Evolutionary conservation across 176 grass and related monocot species (phyloP).

Genomic region (Carex pumila): DNA sequence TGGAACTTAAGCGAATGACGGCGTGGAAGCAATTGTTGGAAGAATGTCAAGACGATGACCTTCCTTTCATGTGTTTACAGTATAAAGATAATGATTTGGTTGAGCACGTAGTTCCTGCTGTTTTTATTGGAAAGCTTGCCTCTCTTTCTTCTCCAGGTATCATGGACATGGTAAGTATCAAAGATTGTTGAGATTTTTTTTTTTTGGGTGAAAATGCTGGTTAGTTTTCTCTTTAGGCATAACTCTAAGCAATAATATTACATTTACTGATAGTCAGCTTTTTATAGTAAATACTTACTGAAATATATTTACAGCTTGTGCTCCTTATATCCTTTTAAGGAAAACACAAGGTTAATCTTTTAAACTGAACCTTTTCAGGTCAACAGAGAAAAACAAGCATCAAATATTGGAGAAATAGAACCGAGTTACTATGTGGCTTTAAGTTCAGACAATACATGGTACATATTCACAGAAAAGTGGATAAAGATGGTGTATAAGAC

Average conservation of each 20-base stretch:
- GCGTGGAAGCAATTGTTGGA: constrained; percentile 78
- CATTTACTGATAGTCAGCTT: not conserved
- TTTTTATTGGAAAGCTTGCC: constrained; percentile 68
- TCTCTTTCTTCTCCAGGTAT: constrained; percentile 60
- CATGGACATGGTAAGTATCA: constrained; percentile 37
- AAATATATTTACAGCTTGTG: not conserved
- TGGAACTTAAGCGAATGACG: constrained; percentile 87
- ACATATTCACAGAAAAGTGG: constrained; percentile 97
- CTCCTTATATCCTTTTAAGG: not conserved
- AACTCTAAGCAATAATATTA: not conserved
- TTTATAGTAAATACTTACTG: not conserved
- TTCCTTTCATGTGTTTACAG: constrained; percentile 96
- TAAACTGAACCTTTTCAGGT: not conserved
- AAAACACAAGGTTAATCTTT: not conserved
- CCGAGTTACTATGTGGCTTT: constrained; percentile 77
- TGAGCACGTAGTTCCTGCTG: constrained; percentile 76
- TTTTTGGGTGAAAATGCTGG: not conserved
- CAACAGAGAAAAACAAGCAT: constrained; percentile 25
- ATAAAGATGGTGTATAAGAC: constrained; percentile 79
- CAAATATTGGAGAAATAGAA: constrained; percentile 29
- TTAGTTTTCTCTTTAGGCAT: not conserved
- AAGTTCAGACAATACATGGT: constrained; percentile 99
- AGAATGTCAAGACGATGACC: constrained; percentile 63
- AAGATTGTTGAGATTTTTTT: not conserved
- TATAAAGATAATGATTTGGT: constrained; percentile 96